phyloP scores from a whole-genome alignment of 768 basidiomycete species.

The Phanerochaete sordida region DNA sequence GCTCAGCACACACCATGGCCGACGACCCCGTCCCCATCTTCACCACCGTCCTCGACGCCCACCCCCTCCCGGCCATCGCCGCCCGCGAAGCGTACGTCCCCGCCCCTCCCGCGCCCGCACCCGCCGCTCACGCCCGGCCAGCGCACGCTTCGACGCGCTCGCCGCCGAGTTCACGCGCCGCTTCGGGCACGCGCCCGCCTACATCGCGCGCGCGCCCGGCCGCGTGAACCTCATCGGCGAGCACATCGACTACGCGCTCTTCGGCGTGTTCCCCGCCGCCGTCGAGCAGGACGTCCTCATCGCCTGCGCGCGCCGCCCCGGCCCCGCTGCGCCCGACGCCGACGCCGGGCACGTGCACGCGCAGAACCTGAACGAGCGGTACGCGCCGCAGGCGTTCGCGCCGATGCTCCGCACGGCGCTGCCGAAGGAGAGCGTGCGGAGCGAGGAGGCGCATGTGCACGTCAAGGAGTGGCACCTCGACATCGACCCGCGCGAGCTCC shows the following conservation, averaged over 20 bases:
- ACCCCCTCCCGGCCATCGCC: slow-evolving; percentile 9
- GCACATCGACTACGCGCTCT: slow-evolving; percentile 81
- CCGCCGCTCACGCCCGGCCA: slow-evolving; percentile 14
- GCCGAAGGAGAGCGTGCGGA: not conserved
- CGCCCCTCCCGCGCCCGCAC: not conserved
- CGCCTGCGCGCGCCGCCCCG: slow-evolving; percentile 50
- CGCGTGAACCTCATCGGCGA: slow-evolving; percentile 74
- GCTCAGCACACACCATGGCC: slow-evolving; percentile 4
- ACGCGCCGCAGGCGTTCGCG: slow-evolving; percentile 54
- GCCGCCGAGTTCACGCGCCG: slow-evolving; percentile 55
- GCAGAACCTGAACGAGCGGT: slow-evolving; percentile 60
- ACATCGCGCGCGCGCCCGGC: slow-evolving; percentile 76
- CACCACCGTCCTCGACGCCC: slow-evolving; percentile 10
- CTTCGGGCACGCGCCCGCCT: slow-evolving; percentile 64
- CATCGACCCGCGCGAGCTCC: slow-evolving; percentile 62
- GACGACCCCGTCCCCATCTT: slow-evolving; percentile 11
- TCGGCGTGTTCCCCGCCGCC: slow-evolving; percentile 83
- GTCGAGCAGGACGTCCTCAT: slow-evolving; percentile 83
- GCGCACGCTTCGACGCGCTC: slow-evolving; percentile 58
- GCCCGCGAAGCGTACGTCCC: slow-evolving; percentile 13
- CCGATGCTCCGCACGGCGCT: slow-evolving; percentile 34
- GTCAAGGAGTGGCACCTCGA: slow-evolving; percentile 59
- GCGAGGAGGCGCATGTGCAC: not conserved
- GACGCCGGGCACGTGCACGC: slow-evolving; percentile 46
- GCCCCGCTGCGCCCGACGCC: slow-evolving; percentile 2